These are phyloP conservation scores for Serendipita sp. DNA, from an alignment of 768 basidiomycete genomes.

Conservation along the genomic window DNA sequence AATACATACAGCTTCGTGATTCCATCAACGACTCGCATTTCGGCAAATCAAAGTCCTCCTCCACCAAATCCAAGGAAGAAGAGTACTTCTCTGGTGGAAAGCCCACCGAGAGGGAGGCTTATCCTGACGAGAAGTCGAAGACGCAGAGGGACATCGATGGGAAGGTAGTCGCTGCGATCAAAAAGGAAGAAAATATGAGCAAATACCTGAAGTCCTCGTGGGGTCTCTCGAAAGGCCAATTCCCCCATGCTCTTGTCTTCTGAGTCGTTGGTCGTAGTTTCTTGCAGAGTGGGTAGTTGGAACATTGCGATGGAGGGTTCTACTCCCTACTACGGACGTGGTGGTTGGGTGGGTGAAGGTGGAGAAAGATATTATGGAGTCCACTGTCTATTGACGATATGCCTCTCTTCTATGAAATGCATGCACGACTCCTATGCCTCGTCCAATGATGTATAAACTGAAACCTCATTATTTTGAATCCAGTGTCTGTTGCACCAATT, in stretches of 20 bases:
- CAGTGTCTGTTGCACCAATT: neutral
- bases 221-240: slow-evolving; percentile 93
- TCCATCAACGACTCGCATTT: slow-evolving; percentile 94
- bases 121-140: slow-evolving; percentile 71
- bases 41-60: slow-evolving; percentile 56
- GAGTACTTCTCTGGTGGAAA: slow-evolving; percentile 95
- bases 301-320: neutral
- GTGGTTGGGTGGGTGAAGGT: neutral
- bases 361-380: neutral
- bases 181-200: slow-evolving; percentile 76
- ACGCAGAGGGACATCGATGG: slow-evolving; percentile 85
- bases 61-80: slow-evolving; percentile 69
- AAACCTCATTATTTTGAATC: too few relatives aligned
- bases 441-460: neutral
- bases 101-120: slow-evolving; percentile 73
- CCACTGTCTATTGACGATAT: neutral
- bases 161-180: slow-evolving; percentile 64
- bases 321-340: neutral
- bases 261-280: slow-evolving; percentile 20
- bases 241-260: slow-evolving; percentile 87
- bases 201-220: slow-evolving; percentile 89
- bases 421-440: neutral
- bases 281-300: too few relatives aligned
- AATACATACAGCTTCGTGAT: slow-evolving; percentile 46
- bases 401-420: neutral